Base-by-base conservation (phyloP, 2,329 filamentous ascomycete genomes). In the Ophiostoma perfectum region DNA sequence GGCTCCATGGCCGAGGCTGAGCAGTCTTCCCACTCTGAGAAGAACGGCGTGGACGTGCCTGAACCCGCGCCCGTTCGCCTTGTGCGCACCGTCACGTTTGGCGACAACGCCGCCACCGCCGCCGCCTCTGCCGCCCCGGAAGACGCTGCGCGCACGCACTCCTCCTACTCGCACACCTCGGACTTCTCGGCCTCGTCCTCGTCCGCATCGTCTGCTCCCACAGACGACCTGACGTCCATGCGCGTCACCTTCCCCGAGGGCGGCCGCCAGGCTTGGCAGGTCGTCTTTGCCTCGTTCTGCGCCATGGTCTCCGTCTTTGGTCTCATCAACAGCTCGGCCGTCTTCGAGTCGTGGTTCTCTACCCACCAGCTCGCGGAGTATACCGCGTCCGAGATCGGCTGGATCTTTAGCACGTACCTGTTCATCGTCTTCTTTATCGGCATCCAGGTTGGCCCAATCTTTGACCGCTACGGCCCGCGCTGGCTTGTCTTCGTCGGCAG, bases 351-450 rank as follows among this genome's bases (percentile, higher is more conserved):
- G 14, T 94, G 94, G 77, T 85, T 96, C 70, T 82, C 86, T 44
- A 84, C 82, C 27, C 81, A 96, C 75, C 91, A 95, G 74, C 83
- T 96, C 27, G 80, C 80, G n/a, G 78, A 83, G 36, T 88, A 92
- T 76, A 84, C 80, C 67, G 83, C 88, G 11, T 88, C 88, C 4
- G 82, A 85, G 66, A 88, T 93, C 65, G 90, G 90, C n/a, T 96
- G 92, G 92, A 91, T 96, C 71, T 93, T 94, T 74, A 88, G 89
- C 73, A 79, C 95, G 66, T 94, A 93, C 75, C 82, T 91, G 42
- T 96, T 95, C 75, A 80, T 94, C 64, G 86, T 90, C 63, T 94
- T 95, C 77, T 91, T 94, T 74, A 87, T 90, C 49, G 91, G 92
- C 39, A 85, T 96, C 9, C 90, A 94, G 74, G 88, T 93, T 65